Conservation (phyloP, 2,329 filamentous ascomycete species). For the Alternaria angustiovoidea region DNA sequence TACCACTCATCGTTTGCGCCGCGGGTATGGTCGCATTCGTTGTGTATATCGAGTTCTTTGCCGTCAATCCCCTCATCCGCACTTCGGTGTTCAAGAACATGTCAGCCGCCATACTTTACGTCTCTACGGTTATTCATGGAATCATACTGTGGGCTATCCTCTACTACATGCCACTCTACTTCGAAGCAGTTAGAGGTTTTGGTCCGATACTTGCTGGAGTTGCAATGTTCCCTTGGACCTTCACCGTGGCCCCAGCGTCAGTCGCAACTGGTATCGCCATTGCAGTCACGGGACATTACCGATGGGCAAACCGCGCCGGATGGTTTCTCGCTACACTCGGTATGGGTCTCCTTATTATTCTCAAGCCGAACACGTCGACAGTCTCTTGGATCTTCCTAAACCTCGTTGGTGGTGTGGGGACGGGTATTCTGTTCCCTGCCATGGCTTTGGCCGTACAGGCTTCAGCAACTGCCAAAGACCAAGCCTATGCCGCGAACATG, state of each 20-base stretch:
- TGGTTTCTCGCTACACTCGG: conserved; percentile 69
- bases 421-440: conserved; percentile 71
- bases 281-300: conserved; percentile 65
- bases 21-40: conserved; percentile 61
- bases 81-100: conserved; percentile 58
- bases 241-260: conserved; percentile 70
- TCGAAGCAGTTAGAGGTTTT: conserved; percentile 52
- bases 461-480: conserved; percentile 63
- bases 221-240: conserved; percentile 54
- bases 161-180: conserved; percentile 56
- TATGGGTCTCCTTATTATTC: conserved; percentile 62
- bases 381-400: conserved; percentile 68
- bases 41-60: conserved; percentile 63
- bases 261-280: conserved; percentile 64
- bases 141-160: conserved; percentile 55
- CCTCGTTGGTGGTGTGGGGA: conserved; percentile 66
- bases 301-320: conserved; percentile 67
- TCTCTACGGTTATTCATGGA: conserved; percentile 66
- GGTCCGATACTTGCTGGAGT: conserved; percentile 50
- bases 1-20: conserved; percentile 66
- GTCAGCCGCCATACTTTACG: conserved; percentile 60
- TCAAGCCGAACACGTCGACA: conserved; percentile 61
- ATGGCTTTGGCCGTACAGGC: conserved; percentile 71
- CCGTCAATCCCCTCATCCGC: conserved; percentile 60
- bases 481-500: conserved; percentile 69